These are phyloP conservation scores for Glutinoglossum americanum DNA, from an alignment of 495 filamentous ascomycete genomes.

Conservation along the genomic window DNA sequence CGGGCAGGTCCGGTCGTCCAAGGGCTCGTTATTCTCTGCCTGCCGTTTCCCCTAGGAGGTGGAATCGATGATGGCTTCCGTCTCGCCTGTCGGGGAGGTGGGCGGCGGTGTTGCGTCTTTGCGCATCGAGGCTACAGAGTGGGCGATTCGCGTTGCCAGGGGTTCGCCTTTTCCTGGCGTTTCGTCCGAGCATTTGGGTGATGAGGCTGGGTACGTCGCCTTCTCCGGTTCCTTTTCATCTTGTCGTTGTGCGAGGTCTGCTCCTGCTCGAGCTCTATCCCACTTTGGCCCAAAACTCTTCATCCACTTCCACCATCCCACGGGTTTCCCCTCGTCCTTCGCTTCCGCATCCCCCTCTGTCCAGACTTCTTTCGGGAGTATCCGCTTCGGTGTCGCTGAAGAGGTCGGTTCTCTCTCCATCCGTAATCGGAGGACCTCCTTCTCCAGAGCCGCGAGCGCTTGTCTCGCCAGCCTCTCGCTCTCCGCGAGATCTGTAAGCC, in stretches of 20 bases:
- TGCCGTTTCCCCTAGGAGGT: too few relatives aligned
- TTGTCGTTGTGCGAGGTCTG: background rate
- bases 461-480: conserved; percentile 33
- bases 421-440: conserved; percentile 38
- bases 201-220: background rate
- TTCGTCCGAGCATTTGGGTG: background rate
- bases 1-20: too few relatives aligned
- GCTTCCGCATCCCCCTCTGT: conserved; percentile 17
- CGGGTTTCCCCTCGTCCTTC: conserved; percentile 10
- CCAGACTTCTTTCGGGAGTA: conserved; percentile 26
- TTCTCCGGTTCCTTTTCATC: background rate
- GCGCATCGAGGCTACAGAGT: background rate
- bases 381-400: conserved; percentile 14
- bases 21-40: too few relatives aligned
- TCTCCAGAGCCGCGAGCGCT: conserved; percentile 43
- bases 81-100: background rate
- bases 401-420: conserved; percentile 18
- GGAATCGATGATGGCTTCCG: background rate
- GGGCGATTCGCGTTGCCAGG: background rate
- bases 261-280: background rate
- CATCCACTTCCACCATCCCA: conserved; percentile 17
- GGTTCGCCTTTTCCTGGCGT: background rate
- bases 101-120: background rate
- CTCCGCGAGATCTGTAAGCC: conserved; percentile 43
- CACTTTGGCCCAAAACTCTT: conserved; percentile 5